Percentiles rank a stretch among this genome's conserved stretches.
Conservation (phyloP, 306 rosid genomes). For the Myrica gale region DNA sequence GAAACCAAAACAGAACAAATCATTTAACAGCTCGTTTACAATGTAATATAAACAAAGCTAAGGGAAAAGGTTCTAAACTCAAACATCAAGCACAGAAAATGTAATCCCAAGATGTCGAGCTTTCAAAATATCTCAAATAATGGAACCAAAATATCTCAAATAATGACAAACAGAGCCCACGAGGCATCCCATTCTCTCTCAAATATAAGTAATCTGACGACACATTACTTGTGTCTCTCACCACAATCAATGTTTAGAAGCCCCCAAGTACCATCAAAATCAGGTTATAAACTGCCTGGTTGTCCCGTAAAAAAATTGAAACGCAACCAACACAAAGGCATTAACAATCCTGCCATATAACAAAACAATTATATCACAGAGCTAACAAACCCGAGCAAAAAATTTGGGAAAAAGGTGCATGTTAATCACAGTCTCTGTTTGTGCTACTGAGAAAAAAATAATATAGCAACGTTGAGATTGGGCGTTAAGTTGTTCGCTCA, state of each 20-base stretch:
- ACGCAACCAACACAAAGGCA: background rate
- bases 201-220: background rate
- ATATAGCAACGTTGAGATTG: no score
- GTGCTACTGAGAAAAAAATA: no score
- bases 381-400: background rate
- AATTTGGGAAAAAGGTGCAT: no score
- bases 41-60: background rate
- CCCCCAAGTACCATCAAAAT: background rate
- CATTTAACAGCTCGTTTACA: conserved; percentile 9
- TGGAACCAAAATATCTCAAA: background rate
- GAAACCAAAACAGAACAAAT: conserved; percentile 28
- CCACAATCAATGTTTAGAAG: background rate
- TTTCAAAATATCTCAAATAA: background rate
- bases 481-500: no score
- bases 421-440: no score
- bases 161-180: background rate
- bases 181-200: background rate
- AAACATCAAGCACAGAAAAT: conserved; percentile 13
- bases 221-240: background rate
- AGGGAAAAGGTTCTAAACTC: conserved; percentile 2
- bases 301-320: background rate
- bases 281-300: background rate
- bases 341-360: no score
- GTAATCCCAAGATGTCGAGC: conserved; percentile 3
- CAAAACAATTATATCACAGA: background rate